Evolutionary conservation across 2,329 filamentous ascomycete genomes (phyloP).

Genomic region (Fusarium sp.): DNA sequence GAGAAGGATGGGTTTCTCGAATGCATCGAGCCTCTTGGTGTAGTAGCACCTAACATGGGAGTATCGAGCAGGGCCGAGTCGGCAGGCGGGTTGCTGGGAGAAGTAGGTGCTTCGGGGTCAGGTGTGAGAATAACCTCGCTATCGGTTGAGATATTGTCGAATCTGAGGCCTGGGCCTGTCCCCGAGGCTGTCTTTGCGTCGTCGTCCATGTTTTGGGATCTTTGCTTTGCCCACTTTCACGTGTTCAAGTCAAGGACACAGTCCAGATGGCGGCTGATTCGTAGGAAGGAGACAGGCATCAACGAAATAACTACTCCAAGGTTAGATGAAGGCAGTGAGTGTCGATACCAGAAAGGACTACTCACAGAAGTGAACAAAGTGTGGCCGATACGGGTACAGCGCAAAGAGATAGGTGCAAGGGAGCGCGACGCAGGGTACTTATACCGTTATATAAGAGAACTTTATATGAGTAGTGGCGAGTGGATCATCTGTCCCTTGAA

Average conservation of each 20-base stretch:
- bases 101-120: constrained; percentile 56
- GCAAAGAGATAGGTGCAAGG: constrained; percentile 16
- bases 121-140: constrained; percentile 59
- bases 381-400: constrained; percentile 5
- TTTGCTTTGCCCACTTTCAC: constrained; percentile 9
- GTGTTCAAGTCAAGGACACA: background rate
- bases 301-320: background rate
- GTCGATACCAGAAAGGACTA: background rate
- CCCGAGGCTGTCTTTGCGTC: constrained; percentile 36
- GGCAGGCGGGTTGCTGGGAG: constrained; percentile 59
- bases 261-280: constrained; percentile 1
- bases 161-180: constrained; percentile 37
- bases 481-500: constrained; percentile 28
- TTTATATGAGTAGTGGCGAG: background rate
- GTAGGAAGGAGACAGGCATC: background rate
- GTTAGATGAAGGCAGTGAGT: background rate
- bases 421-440: constrained; percentile 22
- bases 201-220: constrained; percentile 47
- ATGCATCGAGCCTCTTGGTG: constrained; percentile 66
- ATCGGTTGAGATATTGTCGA: constrained; percentile 47
- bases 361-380: constrained; percentile 6
- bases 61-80: constrained; percentile 63
- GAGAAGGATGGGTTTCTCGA: constrained; percentile 87
- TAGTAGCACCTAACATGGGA: constrained; percentile 63
- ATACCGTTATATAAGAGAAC: constrained; percentile 10